These are phyloP conservation scores for Panellus pusillus DNA, from an alignment of 768 basidiomycete species.

Conservation along the genomic window DNA sequence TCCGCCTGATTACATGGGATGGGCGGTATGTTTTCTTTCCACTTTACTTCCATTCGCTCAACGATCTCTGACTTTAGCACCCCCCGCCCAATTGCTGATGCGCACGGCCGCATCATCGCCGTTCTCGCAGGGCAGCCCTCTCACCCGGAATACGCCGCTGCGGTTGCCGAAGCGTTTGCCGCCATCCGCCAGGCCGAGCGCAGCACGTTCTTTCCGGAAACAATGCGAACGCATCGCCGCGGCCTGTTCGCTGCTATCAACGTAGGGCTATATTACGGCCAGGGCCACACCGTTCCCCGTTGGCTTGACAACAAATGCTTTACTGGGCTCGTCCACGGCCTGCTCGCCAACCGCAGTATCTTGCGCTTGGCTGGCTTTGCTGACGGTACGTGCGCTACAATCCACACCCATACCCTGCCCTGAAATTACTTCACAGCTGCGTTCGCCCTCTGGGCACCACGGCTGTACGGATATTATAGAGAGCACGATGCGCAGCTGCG, in stretches of 20 bases:
- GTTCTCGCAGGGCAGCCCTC: conserved; percentile 8
- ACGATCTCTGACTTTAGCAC: not conserved
- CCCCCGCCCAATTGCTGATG: conserved; percentile 2
- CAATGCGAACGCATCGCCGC: not conserved
- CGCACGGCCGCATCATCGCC: conserved; percentile 7
- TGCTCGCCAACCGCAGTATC: conserved; percentile 2
- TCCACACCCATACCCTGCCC: not conserved
- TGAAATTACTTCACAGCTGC: not conserved
- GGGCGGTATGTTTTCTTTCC: not conserved
- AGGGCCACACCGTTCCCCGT: conserved; percentile 16
- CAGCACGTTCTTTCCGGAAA: not conserved
- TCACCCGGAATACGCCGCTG: not conserved
- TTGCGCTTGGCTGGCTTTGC: conserved; percentile 18
- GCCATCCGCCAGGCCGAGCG: not conserved
- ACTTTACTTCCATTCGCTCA: too few relatives aligned
- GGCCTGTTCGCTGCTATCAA: conserved; percentile 2
- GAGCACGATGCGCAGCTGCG: not conserved
- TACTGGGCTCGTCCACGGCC: not conserved
- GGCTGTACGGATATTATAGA: conserved; percentile 12
- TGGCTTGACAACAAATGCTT: conserved; percentile 1
- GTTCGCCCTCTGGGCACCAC: conserved; percentile 17
- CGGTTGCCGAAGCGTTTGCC: not conserved
- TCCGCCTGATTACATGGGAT: not conserved
- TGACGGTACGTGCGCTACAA: conserved; percentile 1
- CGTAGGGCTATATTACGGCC: conserved; percentile 9